Evolutionary conservation across 2,329 filamentous ascomycete species (phyloP).

Genomic region (Trichophyton schoenleinii): DNA sequence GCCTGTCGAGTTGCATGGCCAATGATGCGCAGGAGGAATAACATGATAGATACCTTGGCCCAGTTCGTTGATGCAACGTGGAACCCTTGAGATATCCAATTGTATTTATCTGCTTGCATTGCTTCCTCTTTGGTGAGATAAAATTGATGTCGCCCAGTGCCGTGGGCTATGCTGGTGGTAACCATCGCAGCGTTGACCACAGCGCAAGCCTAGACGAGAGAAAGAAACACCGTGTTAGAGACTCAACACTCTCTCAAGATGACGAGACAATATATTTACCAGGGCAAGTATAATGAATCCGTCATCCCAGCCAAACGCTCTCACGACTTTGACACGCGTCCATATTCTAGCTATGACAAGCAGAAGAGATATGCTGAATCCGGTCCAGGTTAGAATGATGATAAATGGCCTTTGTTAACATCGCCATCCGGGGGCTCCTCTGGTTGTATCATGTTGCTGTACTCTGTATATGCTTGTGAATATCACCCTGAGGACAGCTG

Average conservation of each 20-base stretch:
- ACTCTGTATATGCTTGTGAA: neutral
- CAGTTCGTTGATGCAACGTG: constrained; percentile 10
- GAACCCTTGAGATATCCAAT: constrained; percentile 9
- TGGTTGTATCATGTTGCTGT: neutral
- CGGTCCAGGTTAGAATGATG: constrained; percentile 8
- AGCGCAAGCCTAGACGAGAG: constrained; percentile 6
- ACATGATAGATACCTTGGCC: constrained; percentile 9
- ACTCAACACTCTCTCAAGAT: neutral
- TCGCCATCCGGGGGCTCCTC: constrained; percentile 9
- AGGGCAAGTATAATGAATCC: constrained; percentile 9
- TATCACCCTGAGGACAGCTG: neutral
- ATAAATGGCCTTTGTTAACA: constrained; percentile 8
- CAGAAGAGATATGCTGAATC: constrained; percentile 6
- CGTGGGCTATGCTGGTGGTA: constrained; percentile 4
- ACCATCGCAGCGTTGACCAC: constrained; percentile 6
- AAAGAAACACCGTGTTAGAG: neutral
- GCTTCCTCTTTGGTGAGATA: constrained; percentile 7
- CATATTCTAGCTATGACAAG: constrained; percentile 7
- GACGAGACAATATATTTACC: neutral
- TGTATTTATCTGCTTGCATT: constrained; percentile 10
- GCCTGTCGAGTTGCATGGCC: constrained; percentile 4
- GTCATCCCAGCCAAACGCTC: constrained; percentile 9
- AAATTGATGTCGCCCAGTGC: constrained; percentile 8
- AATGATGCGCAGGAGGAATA: constrained; percentile 11
- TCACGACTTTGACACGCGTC: constrained; percentile 4